Evolutionary conservation across 768 basidiomycete genomes (phyloP), one percentile per base, ranked within the genome.

Genomic region (Zangia roseola): DNA sequence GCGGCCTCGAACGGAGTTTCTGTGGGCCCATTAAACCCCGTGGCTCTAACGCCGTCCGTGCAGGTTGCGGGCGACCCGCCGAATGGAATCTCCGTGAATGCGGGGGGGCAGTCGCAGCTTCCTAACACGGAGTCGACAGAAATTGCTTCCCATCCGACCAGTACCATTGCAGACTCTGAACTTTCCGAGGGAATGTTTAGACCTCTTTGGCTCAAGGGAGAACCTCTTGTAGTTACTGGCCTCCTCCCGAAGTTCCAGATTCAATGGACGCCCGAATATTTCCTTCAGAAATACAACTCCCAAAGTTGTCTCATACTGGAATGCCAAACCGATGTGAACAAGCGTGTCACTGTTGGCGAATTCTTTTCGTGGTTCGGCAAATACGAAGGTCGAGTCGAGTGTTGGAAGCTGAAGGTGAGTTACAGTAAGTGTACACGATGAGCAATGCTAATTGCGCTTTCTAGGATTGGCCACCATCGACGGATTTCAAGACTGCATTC

Each of bases 381-480:
- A 42, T 84, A 85, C 46, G 76, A 76, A 53, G 79, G 66, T 6
- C 72, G 82, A 43, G 71, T 59, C 19, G 75, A 79, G 25, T 84
- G 79, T 46, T 76, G 82, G 82, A 93, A 92, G 68, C 67, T 94
- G 52, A 92, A 91, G 80, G 61, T 47, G 36, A 50, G 88, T 83
- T 56, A 39, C 65, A 31, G 24, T 19, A 20, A 34, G n/a, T 10
- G 26, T 44, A 2, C 3, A 26, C 5, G 35, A 36, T 20, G 0
- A 17, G 13, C 25, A 42, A 55, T 4, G 24, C 48, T 65, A 35
- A 62, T 31, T 19, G 30, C 40, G 8, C 5, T 33, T 21, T 23
- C 19, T 55, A 94, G 86, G 94, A 98, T 69, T 98, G 94, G 94
- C 94, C 94, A 4, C 81, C 90, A 0, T 84, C 86, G 9, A 78